Base-by-base conservation (phyloP, 2,329 filamentous ascomycete genomes). In the Aspergillus tamarii region DNA sequence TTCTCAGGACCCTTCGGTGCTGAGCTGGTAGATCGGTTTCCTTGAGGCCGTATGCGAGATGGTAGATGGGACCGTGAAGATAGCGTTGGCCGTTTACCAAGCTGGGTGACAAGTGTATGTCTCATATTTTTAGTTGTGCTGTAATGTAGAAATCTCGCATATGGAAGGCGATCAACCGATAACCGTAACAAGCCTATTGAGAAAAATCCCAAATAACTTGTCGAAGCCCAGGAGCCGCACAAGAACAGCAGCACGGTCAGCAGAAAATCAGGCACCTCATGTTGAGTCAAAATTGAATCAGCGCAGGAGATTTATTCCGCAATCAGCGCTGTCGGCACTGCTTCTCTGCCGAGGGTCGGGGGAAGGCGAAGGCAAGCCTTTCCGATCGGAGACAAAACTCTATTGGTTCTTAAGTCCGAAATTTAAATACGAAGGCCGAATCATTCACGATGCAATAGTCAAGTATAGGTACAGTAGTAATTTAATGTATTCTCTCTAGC, bases 31-130 rank as follows among this genome's bases (percentile, higher is more conserved):
- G 66, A 67, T 39, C 67, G 56, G 34, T 66, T 52, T 60, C 68
- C 45, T 43, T 59, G 64, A 26, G 65, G 54, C 59, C 62, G 66
- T 32, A 66, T 43, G 23, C 62, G 62, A 14, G 61, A 60, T 26
- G 60, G 23, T 10, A 62, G 28, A 10, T 61, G 58, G 4, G 61
- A 52, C 58, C 63, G 57, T 4, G 62, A 30, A 26, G 64, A 50
- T 36, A 57, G 26, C 9, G 63, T 63, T 26, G 67, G 58, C 61
- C 66, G 64, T 34, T 65, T 64, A 57, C 61, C 30, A 28, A 67
- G 30, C 21, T 62, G 60, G 41, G 21, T 26, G 16, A 52, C 46
- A 45, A 65, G 43, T 45, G 61, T 59, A 41, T 57, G 57, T 61
- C 66, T 66, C 68, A 70, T 69, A 14, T 34, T 32, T 46, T 57